These are phyloP conservation scores for Pythium aristosporum DNA, from an alignment of 352 stramenopile species.

Conservation along the genomic window DNA sequence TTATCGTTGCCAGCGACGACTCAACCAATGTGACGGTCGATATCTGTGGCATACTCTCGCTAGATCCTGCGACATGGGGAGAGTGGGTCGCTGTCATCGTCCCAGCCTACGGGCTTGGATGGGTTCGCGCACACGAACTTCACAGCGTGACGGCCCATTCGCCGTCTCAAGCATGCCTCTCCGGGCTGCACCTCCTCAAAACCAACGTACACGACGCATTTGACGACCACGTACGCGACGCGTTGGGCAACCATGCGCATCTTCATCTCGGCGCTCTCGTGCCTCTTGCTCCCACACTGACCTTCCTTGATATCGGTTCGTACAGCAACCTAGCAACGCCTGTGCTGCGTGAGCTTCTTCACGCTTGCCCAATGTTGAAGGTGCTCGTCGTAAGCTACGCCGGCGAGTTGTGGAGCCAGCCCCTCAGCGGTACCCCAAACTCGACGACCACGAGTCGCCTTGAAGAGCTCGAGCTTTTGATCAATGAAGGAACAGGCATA, in stretches of 20 bases:
- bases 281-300: no score
- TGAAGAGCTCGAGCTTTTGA: not conserved
- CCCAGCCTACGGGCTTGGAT: slow-evolving; percentile 4
- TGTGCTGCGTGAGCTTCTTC: not conserved
- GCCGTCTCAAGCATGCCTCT: not conserved
- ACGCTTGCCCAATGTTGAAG: not conserved
- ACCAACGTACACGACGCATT: no score
- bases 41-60: slow-evolving; percentile 1
- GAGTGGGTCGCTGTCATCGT: slow-evolving; percentile 7
- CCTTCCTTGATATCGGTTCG: not conserved
- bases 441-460: not conserved
- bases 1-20: not conserved
- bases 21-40: not conserved
- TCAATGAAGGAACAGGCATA: not conserved
- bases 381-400: not conserved
- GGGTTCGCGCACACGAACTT: not conserved
- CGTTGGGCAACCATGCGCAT: no score
- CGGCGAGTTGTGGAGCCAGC: not conserved
- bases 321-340: no score
- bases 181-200: not conserved
- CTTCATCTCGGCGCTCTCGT: no score
- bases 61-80: not conserved
- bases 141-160: not conserved
- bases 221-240: no score
- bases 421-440: not conserved